Evolutionary conservation across 192 early-diverging fungal species (phyloP).

Genomic region (Gigaspora rosea): DNA sequence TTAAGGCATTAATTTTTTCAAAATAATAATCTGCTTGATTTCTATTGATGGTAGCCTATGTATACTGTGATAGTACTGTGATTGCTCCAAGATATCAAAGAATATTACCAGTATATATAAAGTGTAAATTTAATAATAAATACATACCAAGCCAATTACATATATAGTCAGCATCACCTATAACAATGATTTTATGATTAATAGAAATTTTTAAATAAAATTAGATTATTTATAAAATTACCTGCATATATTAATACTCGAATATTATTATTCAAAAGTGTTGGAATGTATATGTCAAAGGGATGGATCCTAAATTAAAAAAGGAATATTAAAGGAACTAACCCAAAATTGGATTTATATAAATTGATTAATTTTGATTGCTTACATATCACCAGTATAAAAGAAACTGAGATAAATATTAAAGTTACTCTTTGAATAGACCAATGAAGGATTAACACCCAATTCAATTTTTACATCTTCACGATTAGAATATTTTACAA

Average conservation of each 20-base stretch:
- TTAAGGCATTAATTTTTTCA: too few relatives aligned
- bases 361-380: neutral
- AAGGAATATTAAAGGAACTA: neutral
- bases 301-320: constrained; percentile 69
- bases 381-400: constrained; percentile 74
- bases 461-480: constrained; percentile 74
- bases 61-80: neutral
- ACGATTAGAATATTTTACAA: constrained; percentile 79
- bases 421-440: constrained; percentile 82
- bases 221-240: neutral
- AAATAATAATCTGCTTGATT: too few relatives aligned
- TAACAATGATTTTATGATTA: neutral
- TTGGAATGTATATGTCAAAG: constrained; percentile 65
- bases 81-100: neutral
- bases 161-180: constrained; percentile 91
- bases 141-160: constrained; percentile 77
- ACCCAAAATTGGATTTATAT: neutral
- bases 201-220: too few relatives aligned
- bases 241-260: constrained; percentile 84
- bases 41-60: too few relatives aligned
- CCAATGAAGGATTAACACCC: constrained; percentile 60
- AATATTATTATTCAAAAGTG: constrained; percentile 77
- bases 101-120: neutral
- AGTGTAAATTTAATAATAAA: neutral
- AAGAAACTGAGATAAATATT: constrained; percentile 78